A percentile compares a stretch with the other conserved stretches of the same genome.
These are phyloP conservation scores for Rhodocollybia butyracea DNA, from an alignment of 768 basidiomycete species.

Conservation along the genomic window DNA sequence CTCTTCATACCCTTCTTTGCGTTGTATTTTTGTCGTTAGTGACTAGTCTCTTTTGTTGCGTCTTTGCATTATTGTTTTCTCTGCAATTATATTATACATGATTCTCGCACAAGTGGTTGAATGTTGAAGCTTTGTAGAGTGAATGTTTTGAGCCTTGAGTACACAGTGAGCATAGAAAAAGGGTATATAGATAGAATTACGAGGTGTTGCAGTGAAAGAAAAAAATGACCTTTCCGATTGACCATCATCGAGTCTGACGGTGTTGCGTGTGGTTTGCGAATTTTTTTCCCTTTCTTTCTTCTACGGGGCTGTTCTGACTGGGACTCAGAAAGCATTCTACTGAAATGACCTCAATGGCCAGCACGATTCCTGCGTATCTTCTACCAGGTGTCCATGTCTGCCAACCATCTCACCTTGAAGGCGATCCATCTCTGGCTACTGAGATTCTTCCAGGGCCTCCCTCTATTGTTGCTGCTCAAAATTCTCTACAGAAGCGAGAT, in stretches of 20 bases:
- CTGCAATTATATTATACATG: not conserved
- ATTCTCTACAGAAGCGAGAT: constrained; percentile 72
- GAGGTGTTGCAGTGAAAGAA: not conserved
- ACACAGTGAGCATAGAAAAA: not conserved
- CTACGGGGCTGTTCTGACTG: not conserved
- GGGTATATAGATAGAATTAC: not conserved
- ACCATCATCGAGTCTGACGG: constrained; percentile 8
- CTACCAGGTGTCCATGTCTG: constrained; percentile 67
- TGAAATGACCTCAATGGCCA: constrained; percentile 69
- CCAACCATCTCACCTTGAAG: constrained; percentile 80
- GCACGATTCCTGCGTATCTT: constrained; percentile 64
- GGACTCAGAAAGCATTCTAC: too few relatives aligned
- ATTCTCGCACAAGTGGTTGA: not conserved
- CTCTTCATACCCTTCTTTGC: constrained; percentile 8
- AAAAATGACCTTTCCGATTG: constrained; percentile 6
- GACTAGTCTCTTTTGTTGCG: not conserved
- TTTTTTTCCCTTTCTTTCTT: not conserved
- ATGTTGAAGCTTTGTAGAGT: not conserved
- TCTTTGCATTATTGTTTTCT: constrained; percentile 4
- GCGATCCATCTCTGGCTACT: constrained; percentile 79
- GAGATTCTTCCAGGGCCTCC: constrained; percentile 91
- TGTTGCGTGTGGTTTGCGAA: not conserved
- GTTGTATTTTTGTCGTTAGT: constrained; percentile 1
- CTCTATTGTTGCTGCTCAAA: constrained; percentile 66
- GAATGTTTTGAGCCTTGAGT: not conserved